Percentiles rank a stretch among this genome's conserved stretches.
Conservation (phyloP, 257 asterid genomes). For the Solanum habrochaites region DNA sequence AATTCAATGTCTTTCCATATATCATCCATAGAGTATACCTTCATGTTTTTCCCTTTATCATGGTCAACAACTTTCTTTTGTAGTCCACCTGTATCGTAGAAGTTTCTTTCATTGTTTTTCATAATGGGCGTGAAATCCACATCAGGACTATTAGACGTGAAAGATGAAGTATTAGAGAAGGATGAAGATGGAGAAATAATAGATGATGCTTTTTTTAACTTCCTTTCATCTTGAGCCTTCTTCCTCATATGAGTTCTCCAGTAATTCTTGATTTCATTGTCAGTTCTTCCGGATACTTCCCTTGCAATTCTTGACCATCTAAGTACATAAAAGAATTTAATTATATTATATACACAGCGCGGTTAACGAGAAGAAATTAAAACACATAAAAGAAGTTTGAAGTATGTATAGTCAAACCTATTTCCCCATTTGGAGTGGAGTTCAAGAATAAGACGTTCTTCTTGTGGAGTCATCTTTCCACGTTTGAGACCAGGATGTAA, state of each 20-base stretch:
- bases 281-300: constrained; percentile 81
- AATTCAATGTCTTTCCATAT: constrained; percentile 35
- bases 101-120: constrained; percentile 25
- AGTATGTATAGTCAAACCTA: constrained; percentile 26
- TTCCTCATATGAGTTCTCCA: constrained; percentile 91
- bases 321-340: neutral
- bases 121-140: constrained; percentile 4
- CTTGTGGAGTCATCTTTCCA: constrained; percentile 48
- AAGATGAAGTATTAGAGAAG: constrained; percentile 30
- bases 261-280: constrained; percentile 84
- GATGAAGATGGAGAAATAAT: constrained; percentile 18
- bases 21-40: constrained; percentile 20
- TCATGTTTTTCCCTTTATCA: constrained; percentile 9
- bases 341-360: neutral
- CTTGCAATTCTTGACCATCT: constrained; percentile 93
- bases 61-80: constrained; percentile 7
- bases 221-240: constrained; percentile 52
- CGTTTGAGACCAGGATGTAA: constrained; percentile 78
- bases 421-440: neutral
- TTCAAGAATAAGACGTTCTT: neutral
- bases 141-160: constrained; percentile 7
- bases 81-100: constrained; percentile 50
- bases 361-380: neutral
- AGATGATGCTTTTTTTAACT: neutral
- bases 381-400: neutral